Conservation (phyloP, 176 grass and related monocot species). For the Cenchrus fungigraminus region DNA sequence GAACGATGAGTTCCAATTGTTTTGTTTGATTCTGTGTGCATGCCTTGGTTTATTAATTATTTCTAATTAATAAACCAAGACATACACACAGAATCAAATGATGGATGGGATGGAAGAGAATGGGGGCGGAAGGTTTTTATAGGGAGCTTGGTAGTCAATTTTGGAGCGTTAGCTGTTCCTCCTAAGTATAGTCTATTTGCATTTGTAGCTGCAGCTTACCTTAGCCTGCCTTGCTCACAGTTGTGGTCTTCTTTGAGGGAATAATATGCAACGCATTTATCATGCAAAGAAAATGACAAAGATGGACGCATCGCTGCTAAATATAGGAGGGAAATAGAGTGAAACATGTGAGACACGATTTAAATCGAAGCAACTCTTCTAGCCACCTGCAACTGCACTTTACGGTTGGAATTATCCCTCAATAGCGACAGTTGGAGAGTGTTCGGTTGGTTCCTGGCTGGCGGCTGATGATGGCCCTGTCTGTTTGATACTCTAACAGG, state of each 20-base stretch:
- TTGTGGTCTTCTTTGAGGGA: neutral
- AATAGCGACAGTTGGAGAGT: neutral
- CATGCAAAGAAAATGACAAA: neutral
- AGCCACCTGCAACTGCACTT: neutral
- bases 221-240: neutral
- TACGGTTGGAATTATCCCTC: neutral
- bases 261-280: neutral
- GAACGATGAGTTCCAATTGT: neutral
- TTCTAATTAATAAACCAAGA: constrained; percentile 25
- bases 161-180: neutral
- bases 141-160: neutral
- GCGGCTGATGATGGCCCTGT: no score
- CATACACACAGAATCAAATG: constrained; percentile 40
- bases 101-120: neutral
- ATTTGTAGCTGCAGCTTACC: neutral
- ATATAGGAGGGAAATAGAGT: neutral
- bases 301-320: neutral
- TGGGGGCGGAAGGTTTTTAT: neutral
- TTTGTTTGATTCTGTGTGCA: constrained; percentile 13
- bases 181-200: constrained; percentile 12
- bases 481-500: no score
- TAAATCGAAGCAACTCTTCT: neutral
- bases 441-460: no score
- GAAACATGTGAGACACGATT: neutral
- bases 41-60: constrained; percentile 19